Percentiles rank a stretch among this genome's conserved stretches.
These are phyloP conservation scores for Fusarium hostae DNA, from an alignment of 2,329 filamentous ascomycete species.

Conservation along the genomic window DNA sequence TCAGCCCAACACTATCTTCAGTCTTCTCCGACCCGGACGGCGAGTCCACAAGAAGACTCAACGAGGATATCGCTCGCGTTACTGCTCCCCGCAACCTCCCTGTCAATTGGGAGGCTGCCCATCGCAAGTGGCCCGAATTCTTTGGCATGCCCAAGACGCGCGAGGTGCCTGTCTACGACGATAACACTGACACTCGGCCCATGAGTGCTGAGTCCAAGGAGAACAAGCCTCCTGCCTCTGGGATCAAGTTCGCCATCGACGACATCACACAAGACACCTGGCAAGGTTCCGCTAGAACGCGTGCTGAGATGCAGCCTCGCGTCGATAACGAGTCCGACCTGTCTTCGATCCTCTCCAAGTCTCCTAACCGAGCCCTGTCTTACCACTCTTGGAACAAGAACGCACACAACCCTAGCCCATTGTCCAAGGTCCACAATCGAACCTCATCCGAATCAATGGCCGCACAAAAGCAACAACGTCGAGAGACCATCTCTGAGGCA, in stretches of 20 bases:
- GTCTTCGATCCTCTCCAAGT: slow-evolving; percentile 57
- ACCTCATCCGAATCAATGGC: slow-evolving; percentile 45
- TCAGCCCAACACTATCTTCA: slow-evolving; percentile 64
- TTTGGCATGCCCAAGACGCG: slow-evolving; percentile 54
- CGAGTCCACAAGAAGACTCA: slow-evolving; percentile 64
- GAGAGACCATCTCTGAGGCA: slow-evolving; percentile 49
- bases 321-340: slow-evolving; percentile 64
- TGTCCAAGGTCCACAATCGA: slow-evolving; percentile 51
- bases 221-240: slow-evolving; percentile 54
- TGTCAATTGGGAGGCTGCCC: slow-evolving; percentile 58
- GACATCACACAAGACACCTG: slow-evolving; percentile 57
- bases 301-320: slow-evolving; percentile 64
- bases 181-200: slow-evolving; percentile 52
- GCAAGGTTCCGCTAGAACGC: slow-evolving; percentile 54
- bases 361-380: slow-evolving; percentile 48
- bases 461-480: slow-evolving; percentile 40
- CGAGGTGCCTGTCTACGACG: slow-evolving; percentile 44
- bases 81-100: slow-evolving; percentile 54
- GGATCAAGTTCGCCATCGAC: slow-evolving; percentile 54
- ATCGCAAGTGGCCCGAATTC: slow-evolving; percentile 65
- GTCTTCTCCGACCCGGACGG: slow-evolving; percentile 64
- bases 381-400: slow-evolving; percentile 44
- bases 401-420: slow-evolving; percentile 51
- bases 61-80: slow-evolving; percentile 60
- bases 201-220: slow-evolving; percentile 56